Evolutionary conservation across 2,329 filamentous ascomycete genomes (phyloP).

Genomic region (Rutstroemia sp.): DNA sequence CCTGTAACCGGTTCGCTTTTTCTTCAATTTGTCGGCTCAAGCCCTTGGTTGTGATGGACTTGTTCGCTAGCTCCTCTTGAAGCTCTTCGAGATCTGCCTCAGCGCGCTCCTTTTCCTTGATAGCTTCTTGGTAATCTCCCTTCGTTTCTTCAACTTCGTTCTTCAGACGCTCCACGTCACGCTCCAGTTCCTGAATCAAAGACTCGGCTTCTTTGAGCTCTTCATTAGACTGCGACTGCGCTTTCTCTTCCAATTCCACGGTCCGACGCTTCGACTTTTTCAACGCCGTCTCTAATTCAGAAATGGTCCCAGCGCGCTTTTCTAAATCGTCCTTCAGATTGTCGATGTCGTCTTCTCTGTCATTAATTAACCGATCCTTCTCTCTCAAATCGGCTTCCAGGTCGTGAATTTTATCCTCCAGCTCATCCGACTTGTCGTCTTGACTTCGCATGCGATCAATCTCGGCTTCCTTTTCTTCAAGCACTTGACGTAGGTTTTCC

Average conservation of each 20-base stretch:
- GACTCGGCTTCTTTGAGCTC: conserved; percentile 30
- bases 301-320: conserved; percentile 44
- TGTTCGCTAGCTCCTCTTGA: conserved; percentile 72
- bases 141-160: conserved; percentile 48
- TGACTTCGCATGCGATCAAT: conserved; percentile 46
- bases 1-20: conserved; percentile 57
- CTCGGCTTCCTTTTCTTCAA: conserved; percentile 48
- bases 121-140: conserved; percentile 46
- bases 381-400: conserved; percentile 68
- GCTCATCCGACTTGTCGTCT: conserved; percentile 53
- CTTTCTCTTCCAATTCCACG: conserved; percentile 50
- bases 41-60: conserved; percentile 68
- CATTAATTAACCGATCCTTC: conserved; percentile 65
- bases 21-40: conserved; percentile 70
- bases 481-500: conserved; percentile 46
- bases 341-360: conserved; percentile 69
- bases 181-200: conserved; percentile 52
- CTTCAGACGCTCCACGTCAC: conserved; percentile 45
- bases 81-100: conserved; percentile 56
- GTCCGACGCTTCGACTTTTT: conserved; percentile 46
- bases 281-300: conserved; percentile 51
- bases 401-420: conserved; percentile 69
- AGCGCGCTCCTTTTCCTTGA: conserved; percentile 47
- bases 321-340: conserved; percentile 50
- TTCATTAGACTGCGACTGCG: conserved; percentile 41